phyloP scores from a whole-genome alignment of 1,284 basidiomycete genomes.

The Melampsora larici-populina region DNA sequence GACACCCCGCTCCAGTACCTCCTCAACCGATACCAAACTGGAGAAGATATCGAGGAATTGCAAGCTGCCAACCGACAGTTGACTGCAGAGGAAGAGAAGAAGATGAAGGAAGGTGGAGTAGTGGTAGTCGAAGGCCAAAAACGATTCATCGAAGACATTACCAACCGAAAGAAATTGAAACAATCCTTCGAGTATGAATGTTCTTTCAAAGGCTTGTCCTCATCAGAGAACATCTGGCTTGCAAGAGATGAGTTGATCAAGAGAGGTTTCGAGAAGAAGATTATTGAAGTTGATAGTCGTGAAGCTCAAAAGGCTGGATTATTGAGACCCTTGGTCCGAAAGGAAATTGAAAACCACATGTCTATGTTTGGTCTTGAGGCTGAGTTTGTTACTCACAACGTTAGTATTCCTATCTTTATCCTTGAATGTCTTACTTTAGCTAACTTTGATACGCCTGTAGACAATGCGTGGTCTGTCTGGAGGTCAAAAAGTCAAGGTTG shows the following conservation, averaged over 20 bases:
- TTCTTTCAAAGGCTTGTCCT: constrained; percentile 77
- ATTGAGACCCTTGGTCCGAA: constrained; percentile 89
- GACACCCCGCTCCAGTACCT: constrained; percentile 98
- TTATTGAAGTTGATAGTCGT: constrained; percentile 89
- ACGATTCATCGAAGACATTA: constrained; percentile 87
- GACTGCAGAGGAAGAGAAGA: constrained; percentile 79
- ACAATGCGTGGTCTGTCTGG: constrained; percentile 91
- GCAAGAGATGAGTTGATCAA: constrained; percentile 93
- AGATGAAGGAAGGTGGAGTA: constrained; percentile 91
- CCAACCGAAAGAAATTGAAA: constrained; percentile 92
- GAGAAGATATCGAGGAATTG: constrained; percentile 96
- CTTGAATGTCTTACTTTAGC: not conserved
- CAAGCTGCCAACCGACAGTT: constrained; percentile 83
- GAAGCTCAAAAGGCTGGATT: constrained; percentile 96
- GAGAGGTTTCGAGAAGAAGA: constrained; percentile 90
- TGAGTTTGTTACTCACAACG: constrained; percentile 84
- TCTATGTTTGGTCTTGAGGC: constrained; percentile 93
- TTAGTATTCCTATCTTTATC: constrained; percentile 37
- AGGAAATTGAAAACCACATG: constrained; percentile 97
- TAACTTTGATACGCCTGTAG: constrained; percentile 2
- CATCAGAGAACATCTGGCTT: constrained; percentile 94
- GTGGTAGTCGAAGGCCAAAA: constrained; percentile 90
- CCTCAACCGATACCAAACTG: constrained; percentile 98
- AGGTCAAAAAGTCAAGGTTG: constrained; percentile 99
- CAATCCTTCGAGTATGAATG: constrained; percentile 96